phyloP scores from a whole-genome alignment of 305 asterid genomes.

The Solanum hybrid region DNA sequence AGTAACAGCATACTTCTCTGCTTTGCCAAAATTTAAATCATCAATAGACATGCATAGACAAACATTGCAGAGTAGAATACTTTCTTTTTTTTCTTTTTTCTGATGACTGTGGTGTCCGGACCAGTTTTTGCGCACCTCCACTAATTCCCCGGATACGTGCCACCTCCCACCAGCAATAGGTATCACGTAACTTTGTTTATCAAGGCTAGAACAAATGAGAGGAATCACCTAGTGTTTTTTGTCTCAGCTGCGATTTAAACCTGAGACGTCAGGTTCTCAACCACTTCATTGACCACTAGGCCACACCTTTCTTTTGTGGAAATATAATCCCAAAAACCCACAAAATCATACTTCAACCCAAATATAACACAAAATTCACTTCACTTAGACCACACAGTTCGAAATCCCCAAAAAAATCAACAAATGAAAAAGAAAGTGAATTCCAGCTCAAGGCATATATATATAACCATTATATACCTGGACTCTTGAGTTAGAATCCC shows the following conservation, averaged over 20 bases:
- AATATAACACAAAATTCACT: background rate
- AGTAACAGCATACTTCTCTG: background rate
- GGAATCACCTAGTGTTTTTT: background rate
- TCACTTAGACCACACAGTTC: background rate
- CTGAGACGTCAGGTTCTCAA: background rate
- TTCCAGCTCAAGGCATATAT: background rate
- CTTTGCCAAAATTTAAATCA: too few relatives aligned
- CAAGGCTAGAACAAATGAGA: background rate
- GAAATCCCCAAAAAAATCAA: background rate
- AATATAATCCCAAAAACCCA: background rate
- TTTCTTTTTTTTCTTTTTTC: background rate
- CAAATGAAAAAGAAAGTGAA: background rate
- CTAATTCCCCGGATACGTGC: background rate
- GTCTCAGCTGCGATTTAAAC: background rate
- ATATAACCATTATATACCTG: background rate
- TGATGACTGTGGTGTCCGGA: background rate
- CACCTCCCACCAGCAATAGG: background rate
- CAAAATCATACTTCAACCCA: background rate
- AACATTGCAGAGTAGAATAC: background rate
- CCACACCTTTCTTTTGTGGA: background rate
- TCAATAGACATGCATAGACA: too few relatives aligned
- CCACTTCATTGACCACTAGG: background rate
- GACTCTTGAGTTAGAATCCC: background rate
- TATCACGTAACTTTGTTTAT: background rate
- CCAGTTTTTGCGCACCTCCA: background rate